These are phyloP conservation scores for Nakazawaea populi DNA, from an alignment of 805 yeast species.

Conservation along the genomic window DNA sequence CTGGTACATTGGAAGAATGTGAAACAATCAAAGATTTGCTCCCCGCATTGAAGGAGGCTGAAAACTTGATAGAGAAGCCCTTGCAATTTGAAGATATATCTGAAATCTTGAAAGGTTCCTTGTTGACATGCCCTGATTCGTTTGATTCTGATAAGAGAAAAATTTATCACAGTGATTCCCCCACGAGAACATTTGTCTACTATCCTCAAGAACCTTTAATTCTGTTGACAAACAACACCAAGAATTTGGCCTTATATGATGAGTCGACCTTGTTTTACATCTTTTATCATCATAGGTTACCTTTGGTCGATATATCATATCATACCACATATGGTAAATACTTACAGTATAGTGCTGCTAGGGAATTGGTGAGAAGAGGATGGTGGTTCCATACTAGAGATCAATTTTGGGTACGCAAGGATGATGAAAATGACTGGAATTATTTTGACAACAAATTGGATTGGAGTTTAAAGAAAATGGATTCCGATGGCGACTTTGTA, in stretches of 20 bases:
- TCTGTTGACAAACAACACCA: slow-evolving; percentile 54
- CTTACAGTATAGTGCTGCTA: slow-evolving; percentile 71
- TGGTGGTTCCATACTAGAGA: slow-evolving; percentile 43
- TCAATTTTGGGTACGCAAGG: slow-evolving; percentile 31
- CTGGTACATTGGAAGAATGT: background rate
- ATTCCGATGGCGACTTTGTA: slow-evolving; percentile 13
- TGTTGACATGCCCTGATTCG: slow-evolving; percentile 90
- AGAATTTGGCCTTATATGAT: slow-evolving; percentile 65
- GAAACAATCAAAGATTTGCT: slow-evolving; percentile 3
- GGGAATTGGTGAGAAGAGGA: slow-evolving; percentile 70
- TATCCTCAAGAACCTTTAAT: slow-evolving; percentile 85
- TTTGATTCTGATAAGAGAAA: slow-evolving; percentile 83
- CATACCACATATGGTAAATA: slow-evolving; percentile 39
- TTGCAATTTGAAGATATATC: slow-evolving; percentile 48
- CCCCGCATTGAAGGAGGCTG: background rate
- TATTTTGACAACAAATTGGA: slow-evolving; percentile 20
- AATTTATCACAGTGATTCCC: slow-evolving; percentile 64
- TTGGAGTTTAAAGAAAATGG: slow-evolving; percentile 42
- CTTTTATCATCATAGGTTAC: slow-evolving; percentile 67
- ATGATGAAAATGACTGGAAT: slow-evolving; percentile 52
- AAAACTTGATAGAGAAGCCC: slow-evolving; percentile 30
- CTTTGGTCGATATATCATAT: slow-evolving; percentile 14
- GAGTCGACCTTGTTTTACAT: slow-evolving; percentile 86
- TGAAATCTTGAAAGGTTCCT: slow-evolving; percentile 65
- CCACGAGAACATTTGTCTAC: slow-evolving; percentile 84